Evolutionary conservation across 2,329 filamentous ascomycete genomes (phyloP).

Genomic region (Bipolaris gigantea): DNA sequence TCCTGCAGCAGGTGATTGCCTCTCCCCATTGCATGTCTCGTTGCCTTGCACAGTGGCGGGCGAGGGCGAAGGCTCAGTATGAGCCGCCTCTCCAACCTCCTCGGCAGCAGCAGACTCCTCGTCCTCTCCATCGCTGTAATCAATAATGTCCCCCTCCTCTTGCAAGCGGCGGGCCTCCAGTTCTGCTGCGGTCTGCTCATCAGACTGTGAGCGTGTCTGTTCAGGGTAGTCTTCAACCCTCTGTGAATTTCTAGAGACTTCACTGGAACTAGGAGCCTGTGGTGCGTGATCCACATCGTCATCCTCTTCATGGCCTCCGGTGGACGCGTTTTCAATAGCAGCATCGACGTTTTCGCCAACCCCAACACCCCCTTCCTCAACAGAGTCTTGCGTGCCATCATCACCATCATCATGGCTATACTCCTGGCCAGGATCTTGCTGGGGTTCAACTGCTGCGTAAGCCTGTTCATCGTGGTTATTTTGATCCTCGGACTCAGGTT

Average conservation of each 20-base stretch:
- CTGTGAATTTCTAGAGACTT: neutral
- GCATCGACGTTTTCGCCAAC: neutral
- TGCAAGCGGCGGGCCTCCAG: constrained; percentile 20
- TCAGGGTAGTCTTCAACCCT: neutral
- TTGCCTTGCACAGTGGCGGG: constrained; percentile 43
- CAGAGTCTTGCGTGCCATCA: neutral
- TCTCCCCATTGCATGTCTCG: constrained; percentile 20
- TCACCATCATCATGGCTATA: neutral
- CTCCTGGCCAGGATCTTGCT: neutral
- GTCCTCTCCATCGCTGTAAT: constrained; percentile 56
- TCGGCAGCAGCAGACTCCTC: constrained; percentile 17
- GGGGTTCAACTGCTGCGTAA: neutral
- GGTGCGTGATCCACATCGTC: neutral
- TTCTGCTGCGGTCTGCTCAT: constrained; percentile 1
- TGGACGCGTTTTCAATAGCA: neutral
- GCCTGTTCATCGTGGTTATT: neutral
- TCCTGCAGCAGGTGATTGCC: constrained; percentile 1
- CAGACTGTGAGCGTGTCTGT: neutral
- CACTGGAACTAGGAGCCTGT: constrained; percentile 1
- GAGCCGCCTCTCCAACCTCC: constrained; percentile 9
- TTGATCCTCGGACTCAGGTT: neutral
- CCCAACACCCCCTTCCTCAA: constrained; percentile 1
- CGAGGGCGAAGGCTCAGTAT: constrained; percentile 26
- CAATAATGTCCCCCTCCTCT: constrained; percentile 50
- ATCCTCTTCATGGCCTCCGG: neutral